These are phyloP conservation scores for Yamadazyma dushanensis DNA, from an alignment of 1,139 yeast species.

Conservation along the genomic window DNA sequence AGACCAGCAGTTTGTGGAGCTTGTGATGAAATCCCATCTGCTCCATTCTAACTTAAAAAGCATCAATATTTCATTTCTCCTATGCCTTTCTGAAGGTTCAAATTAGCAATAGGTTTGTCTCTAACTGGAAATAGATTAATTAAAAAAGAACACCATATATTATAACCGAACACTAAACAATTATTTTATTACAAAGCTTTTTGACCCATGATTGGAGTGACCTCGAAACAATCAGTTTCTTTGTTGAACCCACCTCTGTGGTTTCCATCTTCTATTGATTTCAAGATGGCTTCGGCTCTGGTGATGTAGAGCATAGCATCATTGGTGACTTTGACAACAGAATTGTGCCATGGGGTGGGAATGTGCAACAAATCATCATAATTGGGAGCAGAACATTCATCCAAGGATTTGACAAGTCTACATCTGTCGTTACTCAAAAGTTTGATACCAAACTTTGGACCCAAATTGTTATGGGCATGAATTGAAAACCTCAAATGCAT, in stretches of 20 bases:
- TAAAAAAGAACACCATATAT: background rate
- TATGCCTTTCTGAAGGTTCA: too few relatives aligned
- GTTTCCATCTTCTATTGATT: constrained; percentile 24
- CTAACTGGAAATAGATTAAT: too few relatives aligned
- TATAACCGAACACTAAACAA: background rate
- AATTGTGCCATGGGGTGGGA: constrained; percentile 69
- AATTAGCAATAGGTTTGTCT: too few relatives aligned
- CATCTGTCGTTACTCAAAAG: constrained; percentile 47
- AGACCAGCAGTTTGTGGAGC: constrained; percentile 18
- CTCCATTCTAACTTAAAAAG: too few relatives aligned
- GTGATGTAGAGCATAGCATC: constrained; percentile 26
- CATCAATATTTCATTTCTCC: too few relatives aligned
- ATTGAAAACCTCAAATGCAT: constrained; percentile 59
- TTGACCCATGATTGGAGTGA: background rate
- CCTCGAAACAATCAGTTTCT: constrained; percentile 7
- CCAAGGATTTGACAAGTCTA: constrained; percentile 30
- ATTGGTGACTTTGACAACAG: constrained; percentile 44
- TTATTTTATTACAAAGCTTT: background rate
- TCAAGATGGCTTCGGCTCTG: constrained; percentile 25
- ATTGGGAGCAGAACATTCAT: constrained; percentile 27
- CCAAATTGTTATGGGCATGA: constrained; percentile 58
- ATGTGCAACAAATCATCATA: constrained; percentile 54
- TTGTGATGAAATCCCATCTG: constrained; percentile 15
- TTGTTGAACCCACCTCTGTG: constrained; percentile 14
- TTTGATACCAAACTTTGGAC: constrained; percentile 59